Conservation (phyloP, 2,329 filamentous ascomycete genomes). For the Fusarium temperatum region DNA sequence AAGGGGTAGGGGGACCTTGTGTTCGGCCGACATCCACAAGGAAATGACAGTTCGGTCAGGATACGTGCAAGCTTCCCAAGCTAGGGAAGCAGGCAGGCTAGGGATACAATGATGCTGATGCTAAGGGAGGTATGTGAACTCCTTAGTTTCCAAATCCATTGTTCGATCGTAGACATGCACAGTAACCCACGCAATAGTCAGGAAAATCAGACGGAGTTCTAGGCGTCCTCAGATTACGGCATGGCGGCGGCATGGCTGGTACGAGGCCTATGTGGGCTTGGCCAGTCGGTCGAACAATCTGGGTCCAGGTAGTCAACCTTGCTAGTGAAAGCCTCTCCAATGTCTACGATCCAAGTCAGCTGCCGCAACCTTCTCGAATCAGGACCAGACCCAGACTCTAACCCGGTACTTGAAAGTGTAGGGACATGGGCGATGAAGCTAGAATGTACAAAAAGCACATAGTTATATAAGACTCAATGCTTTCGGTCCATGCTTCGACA, state of each 20-base stretch:
- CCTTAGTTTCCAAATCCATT: neutral
- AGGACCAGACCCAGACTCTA: neutral
- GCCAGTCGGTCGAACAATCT: neutral
- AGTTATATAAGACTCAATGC: neutral
- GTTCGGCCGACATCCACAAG: constrained; percentile 15
- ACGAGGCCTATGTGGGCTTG: neutral
- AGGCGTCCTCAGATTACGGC: neutral
- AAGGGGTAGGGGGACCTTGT: constrained; percentile 22
- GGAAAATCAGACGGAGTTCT: neutral
- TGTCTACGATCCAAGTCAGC: constrained; percentile 3
- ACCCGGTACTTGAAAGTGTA: neutral
- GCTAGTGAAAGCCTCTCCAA: neutral
- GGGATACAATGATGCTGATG: neutral
- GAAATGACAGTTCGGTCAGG: neutral
- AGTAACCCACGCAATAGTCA: neutral
- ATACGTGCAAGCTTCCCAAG: neutral
- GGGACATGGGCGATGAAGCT: neutral
- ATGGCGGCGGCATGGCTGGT: neutral
- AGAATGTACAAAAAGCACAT: neutral
- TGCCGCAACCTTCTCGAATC: constrained; percentile 3
- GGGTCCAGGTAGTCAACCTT: neutral
- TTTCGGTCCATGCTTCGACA: neutral
- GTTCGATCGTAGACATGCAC: neutral
- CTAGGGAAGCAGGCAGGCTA: neutral
- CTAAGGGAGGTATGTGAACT: neutral